Conservation (phyloP, 1,284 basidiomycete genomes). For the Ganoderma sinense region DNA sequence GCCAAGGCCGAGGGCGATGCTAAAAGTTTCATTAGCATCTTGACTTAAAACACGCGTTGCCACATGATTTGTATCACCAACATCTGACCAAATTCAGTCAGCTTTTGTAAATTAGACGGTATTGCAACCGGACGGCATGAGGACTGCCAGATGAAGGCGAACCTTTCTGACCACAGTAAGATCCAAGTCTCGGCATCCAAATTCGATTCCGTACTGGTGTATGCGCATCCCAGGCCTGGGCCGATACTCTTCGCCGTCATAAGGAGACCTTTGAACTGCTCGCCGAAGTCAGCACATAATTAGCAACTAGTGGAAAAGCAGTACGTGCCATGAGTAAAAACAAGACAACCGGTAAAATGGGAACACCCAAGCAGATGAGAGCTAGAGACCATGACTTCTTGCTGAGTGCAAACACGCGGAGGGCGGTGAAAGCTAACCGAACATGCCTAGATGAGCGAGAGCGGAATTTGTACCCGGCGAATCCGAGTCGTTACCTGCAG, state of each 20-base stretch:
- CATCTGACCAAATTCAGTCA: not conserved
- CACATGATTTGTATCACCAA: not conserved
- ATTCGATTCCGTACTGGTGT: too few species aligned
- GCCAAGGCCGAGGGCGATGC: not conserved
- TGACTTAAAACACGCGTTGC: too few species aligned
- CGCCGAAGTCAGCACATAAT: not conserved
- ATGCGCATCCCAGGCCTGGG: not conserved
- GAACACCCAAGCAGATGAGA: not conserved
- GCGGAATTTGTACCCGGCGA: not conserved
- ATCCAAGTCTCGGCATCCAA: too few species aligned
- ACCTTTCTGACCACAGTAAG: too few species aligned
- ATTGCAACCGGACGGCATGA: too few species aligned
- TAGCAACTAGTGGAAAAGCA: not conserved
- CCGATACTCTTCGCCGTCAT: not conserved
- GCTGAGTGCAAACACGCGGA: not conserved
- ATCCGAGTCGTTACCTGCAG: not conserved
- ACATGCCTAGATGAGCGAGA: not conserved
- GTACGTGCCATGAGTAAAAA: not conserved
- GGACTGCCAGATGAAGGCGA: too few species aligned
- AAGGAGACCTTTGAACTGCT: not conserved
- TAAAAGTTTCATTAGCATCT: not conserved
- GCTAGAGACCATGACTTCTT: not conserved
- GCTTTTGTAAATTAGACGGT: not conserved
- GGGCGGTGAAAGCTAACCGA: not conserved
- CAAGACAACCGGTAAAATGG: not conserved